Evolutionary conservation across 352 stramenopile species (phyloP).

Genomic region (Globisporangium heterothallicum): DNA sequence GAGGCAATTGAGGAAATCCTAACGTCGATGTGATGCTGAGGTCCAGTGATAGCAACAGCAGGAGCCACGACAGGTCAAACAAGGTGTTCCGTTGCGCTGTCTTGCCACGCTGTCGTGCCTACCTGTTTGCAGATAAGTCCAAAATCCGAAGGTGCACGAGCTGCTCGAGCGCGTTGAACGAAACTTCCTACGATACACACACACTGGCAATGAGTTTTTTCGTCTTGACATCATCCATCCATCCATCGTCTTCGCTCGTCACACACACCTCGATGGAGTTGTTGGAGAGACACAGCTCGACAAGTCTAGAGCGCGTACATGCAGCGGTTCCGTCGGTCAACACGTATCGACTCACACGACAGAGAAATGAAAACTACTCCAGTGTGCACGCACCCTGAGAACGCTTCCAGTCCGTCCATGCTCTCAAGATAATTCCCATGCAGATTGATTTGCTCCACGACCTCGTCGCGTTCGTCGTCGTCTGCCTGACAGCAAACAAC

Average conservation of each 20-base stretch:
- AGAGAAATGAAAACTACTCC: not conserved
- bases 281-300: conserved; percentile 77
- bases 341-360: not conserved
- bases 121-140: conserved; percentile 78
- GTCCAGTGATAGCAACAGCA: not conserved
- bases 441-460: conserved; percentile 70
- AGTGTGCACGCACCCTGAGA: conserved; percentile 49
- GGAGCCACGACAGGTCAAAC: not conserved
- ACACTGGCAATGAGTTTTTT: no score
- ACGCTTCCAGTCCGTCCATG: conserved; percentile 65
- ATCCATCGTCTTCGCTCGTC: not conserved
- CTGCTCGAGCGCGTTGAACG: conserved; percentile 52
- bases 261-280: conserved; percentile 57
- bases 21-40: conserved; percentile 45
- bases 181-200: conserved; percentile 31
- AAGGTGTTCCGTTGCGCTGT: no score
- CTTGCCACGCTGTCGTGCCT: no score
- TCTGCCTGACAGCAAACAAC: no score
- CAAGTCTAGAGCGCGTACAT: conserved; percentile 20
- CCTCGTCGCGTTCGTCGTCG: conserved; percentile 33
- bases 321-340: no score
- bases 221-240: not conserved
- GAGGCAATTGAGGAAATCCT: conserved; percentile 55
- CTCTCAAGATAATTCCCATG: conserved; percentile 63
- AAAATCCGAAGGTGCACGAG: conserved; percentile 60